Percentiles rank a stretch among this genome's conserved stretches.
phyloP scores from a whole-genome alignment of 768 basidiomycete genomes.

The Dioszegia hungarica region DNA sequence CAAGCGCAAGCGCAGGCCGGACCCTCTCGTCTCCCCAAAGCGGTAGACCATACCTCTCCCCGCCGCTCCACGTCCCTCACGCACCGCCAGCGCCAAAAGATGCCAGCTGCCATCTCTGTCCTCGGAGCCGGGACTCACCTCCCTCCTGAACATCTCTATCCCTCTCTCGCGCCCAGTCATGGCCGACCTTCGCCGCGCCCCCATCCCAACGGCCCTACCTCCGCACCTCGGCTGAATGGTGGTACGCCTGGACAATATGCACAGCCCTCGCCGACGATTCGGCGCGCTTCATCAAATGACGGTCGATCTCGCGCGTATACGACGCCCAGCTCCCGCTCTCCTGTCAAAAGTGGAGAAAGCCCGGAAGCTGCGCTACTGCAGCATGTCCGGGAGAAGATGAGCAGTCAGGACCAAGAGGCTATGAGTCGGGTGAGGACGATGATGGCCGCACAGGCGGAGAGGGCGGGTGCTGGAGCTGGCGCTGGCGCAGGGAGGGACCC shows the following conservation, averaged over 20 bases:
- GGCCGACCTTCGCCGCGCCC: not conserved
- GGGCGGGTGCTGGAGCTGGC: too few species aligned
- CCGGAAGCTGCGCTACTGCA: constrained; percentile 16
- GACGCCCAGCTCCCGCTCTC: too few species aligned
- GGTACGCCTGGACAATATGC: too few species aligned
- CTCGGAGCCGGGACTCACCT: too few species aligned
- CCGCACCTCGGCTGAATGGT: not conserved
- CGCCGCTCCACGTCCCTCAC: not conserved
- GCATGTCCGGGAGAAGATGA: constrained; percentile 26
- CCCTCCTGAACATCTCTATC: too few species aligned
- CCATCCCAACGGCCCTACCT: not conserved
- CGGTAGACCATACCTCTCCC: not conserved
- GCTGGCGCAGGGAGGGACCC: not conserved
- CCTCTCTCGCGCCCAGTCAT: too few species aligned
- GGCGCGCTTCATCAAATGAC: constrained; percentile 2
- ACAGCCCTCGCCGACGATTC: not conserved
- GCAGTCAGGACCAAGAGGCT: constrained; percentile 31
- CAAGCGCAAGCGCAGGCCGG: not conserved
- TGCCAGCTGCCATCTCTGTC: not conserved
- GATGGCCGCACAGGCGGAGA: constrained; percentile 19
- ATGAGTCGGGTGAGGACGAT: constrained; percentile 29
- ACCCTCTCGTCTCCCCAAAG: not conserved
- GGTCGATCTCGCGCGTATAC: not conserved
- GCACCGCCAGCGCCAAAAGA: not conserved
- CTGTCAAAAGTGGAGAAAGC: not conserved